Percentiles rank a stretch among this genome's conserved stretches.
Evolutionary conservation across 768 basidiomycete genomes (phyloP).

Genomic region (Leccinellum luteum): DNA sequence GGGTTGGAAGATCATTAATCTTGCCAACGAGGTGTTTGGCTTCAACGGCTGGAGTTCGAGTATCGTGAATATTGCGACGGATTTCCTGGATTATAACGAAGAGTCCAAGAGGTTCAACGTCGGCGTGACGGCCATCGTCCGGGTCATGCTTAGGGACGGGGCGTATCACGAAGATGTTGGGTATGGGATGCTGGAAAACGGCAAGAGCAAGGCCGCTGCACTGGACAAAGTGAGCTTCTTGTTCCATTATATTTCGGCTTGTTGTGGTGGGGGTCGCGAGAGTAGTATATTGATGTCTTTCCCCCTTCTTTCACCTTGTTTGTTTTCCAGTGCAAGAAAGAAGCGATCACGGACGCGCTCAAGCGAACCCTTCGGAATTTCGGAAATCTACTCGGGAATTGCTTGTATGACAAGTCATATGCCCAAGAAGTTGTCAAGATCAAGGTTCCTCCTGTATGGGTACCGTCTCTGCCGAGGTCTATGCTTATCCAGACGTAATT

Average conservation of each 20-base stretch:
- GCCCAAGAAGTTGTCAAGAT: conserved; percentile 83
- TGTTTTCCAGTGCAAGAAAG: conserved; percentile 83
- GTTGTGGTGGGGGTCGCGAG: background rate
- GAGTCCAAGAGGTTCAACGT: conserved; percentile 64
- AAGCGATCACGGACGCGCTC: conserved; percentile 92
- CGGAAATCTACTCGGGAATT: conserved; percentile 93
- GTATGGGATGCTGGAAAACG: conserved; percentile 83
- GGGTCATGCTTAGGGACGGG: conserved; percentile 87
- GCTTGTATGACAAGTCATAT: conserved; percentile 94
- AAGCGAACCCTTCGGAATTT: conserved; percentile 91
- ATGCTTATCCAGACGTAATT: background rate
- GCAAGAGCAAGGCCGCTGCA: conserved; percentile 79
- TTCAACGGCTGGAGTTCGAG: conserved; percentile 95
- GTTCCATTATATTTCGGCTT: background rate
- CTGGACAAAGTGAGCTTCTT: conserved; percentile 77
- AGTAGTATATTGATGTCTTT: conserved; percentile 4
- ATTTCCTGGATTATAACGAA: conserved; percentile 74
- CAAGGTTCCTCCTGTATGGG: conserved; percentile 74
- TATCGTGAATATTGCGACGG: conserved; percentile 70
- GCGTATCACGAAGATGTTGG: conserved; percentile 92
- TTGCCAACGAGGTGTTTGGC: conserved; percentile 98
- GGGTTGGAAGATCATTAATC: conserved; percentile 97
- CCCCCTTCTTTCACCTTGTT: background rate
- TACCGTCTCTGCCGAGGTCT: background rate
- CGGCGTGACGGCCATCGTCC: conserved; percentile 81